Percentiles rank a stretch among this genome's conserved stretches.
These are phyloP conservation scores for Paraconiothyrium sp. DNA, from an alignment of 2,329 filamentous ascomycete species.

Conservation along the genomic window DNA sequence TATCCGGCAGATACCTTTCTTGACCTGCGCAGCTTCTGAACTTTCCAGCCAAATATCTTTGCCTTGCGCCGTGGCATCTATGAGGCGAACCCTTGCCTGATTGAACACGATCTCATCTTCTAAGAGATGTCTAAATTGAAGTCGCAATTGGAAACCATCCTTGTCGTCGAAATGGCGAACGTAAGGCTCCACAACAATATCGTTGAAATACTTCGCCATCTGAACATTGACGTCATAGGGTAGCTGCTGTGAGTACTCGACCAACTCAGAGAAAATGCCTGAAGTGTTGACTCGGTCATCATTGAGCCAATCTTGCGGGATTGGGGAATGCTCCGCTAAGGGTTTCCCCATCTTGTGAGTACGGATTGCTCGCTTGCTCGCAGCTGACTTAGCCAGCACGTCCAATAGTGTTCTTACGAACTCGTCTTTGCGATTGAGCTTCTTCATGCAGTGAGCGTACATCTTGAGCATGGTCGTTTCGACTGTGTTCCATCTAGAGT, in stretches of 20 bases:
- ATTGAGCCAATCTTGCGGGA: slow-evolving; percentile 45
- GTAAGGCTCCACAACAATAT: slow-evolving; percentile 72
- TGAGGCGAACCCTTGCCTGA: slow-evolving; percentile 70
- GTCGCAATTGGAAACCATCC: slow-evolving; percentile 77
- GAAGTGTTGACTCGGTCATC: slow-evolving; percentile 51
- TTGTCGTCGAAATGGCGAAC: slow-evolving; percentile 74
- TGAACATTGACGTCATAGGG: slow-evolving; percentile 72
- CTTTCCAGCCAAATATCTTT: slow-evolving; percentile 75
- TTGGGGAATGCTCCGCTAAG: slow-evolving; percentile 13
- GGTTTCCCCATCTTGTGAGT: slow-evolving; percentile 30
- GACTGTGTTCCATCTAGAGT: slow-evolving; percentile 78
- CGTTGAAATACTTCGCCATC: slow-evolving; percentile 77
- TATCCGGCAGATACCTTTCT: slow-evolving; percentile 64
- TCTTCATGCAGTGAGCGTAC: slow-evolving; percentile 83
- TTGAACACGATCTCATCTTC: slow-evolving; percentile 75
- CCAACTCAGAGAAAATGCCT: slow-evolving; percentile 54
- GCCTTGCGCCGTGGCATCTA: slow-evolving; percentile 64
- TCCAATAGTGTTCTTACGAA: slow-evolving; percentile 80
- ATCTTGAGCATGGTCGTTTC: slow-evolving; percentile 87
- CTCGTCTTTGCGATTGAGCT: slow-evolving; percentile 78
- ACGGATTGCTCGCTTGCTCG: slow-evolving; percentile 41
- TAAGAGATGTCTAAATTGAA: slow-evolving; percentile 77
- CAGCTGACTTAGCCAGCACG: slow-evolving; percentile 73
- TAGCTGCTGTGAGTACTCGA: slow-evolving; percentile 59
- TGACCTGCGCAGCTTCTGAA: slow-evolving; percentile 57